Percentiles rank a stretch among this genome's conserved stretches.
These are phyloP conservation scores for Daldinia concentrica DNA, from an alignment of 495 filamentous ascomycete genomes.

Conservation along the genomic window DNA sequence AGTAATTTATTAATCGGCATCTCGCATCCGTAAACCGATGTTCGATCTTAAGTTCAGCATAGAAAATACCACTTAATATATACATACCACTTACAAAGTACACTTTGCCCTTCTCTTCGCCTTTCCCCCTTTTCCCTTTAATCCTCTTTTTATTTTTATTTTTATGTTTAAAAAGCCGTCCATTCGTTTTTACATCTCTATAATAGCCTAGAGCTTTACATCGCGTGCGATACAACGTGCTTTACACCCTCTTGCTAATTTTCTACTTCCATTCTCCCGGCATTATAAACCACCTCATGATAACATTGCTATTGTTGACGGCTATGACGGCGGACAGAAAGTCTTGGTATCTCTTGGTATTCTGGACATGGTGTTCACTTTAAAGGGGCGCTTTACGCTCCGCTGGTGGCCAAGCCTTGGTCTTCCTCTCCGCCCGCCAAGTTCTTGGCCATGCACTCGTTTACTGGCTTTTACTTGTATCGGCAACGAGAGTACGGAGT, in stretches of 20 bases:
- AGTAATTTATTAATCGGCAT: constrained; percentile 18
- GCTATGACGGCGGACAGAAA: constrained; percentile 31
- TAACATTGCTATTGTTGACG: not conserved
- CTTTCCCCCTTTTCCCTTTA: not conserved
- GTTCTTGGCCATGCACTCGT: constrained; percentile 44
- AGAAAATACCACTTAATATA: not conserved
- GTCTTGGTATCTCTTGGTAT: constrained; percentile 42
- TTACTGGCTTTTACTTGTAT: constrained; percentile 18
- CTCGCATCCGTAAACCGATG: constrained; percentile 7
- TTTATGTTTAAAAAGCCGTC: not conserved
- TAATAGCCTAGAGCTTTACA: not conserved
- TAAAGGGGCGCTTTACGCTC: constrained; percentile 24
- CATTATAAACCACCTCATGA: not conserved
- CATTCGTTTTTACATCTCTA: not conserved
- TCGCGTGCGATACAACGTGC: not conserved
- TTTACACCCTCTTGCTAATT: not conserved
- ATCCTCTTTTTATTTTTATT: not conserved
- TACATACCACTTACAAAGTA: not conserved
- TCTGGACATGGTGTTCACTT: constrained; percentile 21
- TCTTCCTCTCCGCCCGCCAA: constrained; percentile 52
- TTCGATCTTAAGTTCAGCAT: constrained; percentile 1
- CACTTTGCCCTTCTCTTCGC: not conserved
- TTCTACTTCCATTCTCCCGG: constrained; percentile 17
- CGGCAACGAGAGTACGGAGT: constrained; percentile 33
- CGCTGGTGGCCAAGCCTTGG: constrained; percentile 48